Percentiles rank a stretch among this genome's conserved stretches.
These are phyloP conservation scores for Aspergillus uvarum DNA, from an alignment of 2,329 filamentous ascomycete genomes.

Conservation along the genomic window DNA sequence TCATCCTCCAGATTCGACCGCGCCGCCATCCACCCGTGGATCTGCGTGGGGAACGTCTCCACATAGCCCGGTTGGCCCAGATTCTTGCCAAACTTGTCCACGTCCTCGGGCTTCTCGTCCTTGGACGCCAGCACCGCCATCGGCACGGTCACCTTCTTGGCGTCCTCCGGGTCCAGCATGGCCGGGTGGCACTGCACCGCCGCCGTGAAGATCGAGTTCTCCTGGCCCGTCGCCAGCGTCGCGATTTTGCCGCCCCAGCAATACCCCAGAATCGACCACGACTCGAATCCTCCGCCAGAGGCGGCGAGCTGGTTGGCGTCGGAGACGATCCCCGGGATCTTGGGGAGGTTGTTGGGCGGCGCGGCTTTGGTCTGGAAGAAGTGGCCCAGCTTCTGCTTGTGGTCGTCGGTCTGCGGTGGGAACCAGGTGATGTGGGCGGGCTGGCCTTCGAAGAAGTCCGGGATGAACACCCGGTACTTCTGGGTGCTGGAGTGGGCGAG, in stretches of 20 bases:
- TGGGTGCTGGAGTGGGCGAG: slow-evolving; percentile 58
- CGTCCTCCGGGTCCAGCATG: slow-evolving; percentile 61
- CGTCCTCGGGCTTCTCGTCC: slow-evolving; percentile 55
- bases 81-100: slow-evolving; percentile 41
- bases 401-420: slow-evolving; percentile 60
- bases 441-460: slow-evolving; percentile 83
- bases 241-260: slow-evolving; percentile 63
- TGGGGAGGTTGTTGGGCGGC: slow-evolving; percentile 57
- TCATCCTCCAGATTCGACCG: slow-evolving; percentile 41
- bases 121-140: slow-evolving; percentile 58
- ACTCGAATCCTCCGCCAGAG: slow-evolving; percentile 44
- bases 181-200: slow-evolving; percentile 59
- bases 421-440: slow-evolving; percentile 64
- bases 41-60: slow-evolving; percentile 45
- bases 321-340: slow-evolving; percentile 56
- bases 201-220: slow-evolving; percentile 55
- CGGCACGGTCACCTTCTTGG: slow-evolving; percentile 56
- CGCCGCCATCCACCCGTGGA: slow-evolving; percentile 51
- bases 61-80: slow-evolving; percentile 43
- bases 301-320: slow-evolving; percentile 51
- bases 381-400: slow-evolving; percentile 58
- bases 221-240: slow-evolving; percentile 52
- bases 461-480: slow-evolving; percentile 84
- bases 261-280: slow-evolving; percentile 61
- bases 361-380: slow-evolving; percentile 60